A percentile compares a stretch with the other conserved stretches of the same genome.
Conservation (phyloP, 768 basidiomycete species). For the Pholiota conissans region DNA sequence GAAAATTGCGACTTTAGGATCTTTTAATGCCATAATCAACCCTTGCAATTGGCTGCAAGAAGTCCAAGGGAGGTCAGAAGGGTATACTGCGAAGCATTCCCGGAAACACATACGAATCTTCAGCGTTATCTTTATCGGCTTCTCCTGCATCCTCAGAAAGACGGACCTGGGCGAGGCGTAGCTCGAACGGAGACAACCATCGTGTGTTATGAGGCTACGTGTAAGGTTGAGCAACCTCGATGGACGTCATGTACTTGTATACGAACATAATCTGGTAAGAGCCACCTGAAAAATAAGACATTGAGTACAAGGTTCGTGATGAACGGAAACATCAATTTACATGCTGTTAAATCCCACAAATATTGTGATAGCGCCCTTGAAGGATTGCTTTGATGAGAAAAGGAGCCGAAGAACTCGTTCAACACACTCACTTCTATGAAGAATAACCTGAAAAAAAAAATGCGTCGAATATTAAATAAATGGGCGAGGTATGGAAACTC, state of each 20-base stretch:
- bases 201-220: slow-evolving; percentile 58
- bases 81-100: not conserved
- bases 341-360: slow-evolving; percentile 53
- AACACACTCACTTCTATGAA: slow-evolving; percentile 55
- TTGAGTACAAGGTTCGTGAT: not conserved
- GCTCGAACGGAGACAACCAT: slow-evolving; percentile 53
- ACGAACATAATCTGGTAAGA: slow-evolving; percentile 59
- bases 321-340: slow-evolving; percentile 30
- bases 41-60: slow-evolving; percentile 45
- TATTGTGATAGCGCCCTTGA: slow-evolving; percentile 64
- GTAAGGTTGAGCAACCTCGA: not conserved
- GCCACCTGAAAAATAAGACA: slow-evolving; percentile 37
- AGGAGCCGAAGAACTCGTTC: not conserved
- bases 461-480: not conserved
- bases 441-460: slow-evolving; percentile 50
- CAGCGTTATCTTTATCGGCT: slow-evolving; percentile 57
- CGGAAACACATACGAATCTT: slow-evolving; percentile 49
- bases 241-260: not conserved
- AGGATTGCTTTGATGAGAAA: not conserved
- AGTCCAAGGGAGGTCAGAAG: not conserved
- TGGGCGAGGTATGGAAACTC: slow-evolving; percentile 4
- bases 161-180: slow-evolving; percentile 61
- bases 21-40: slow-evolving; percentile 55
- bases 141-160: slow-evolving; percentile 70
- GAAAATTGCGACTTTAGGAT: slow-evolving; percentile 55